Conservation (phyloP, 495 filamentous ascomycete genomes). For the Podospora tetraspora region DNA sequence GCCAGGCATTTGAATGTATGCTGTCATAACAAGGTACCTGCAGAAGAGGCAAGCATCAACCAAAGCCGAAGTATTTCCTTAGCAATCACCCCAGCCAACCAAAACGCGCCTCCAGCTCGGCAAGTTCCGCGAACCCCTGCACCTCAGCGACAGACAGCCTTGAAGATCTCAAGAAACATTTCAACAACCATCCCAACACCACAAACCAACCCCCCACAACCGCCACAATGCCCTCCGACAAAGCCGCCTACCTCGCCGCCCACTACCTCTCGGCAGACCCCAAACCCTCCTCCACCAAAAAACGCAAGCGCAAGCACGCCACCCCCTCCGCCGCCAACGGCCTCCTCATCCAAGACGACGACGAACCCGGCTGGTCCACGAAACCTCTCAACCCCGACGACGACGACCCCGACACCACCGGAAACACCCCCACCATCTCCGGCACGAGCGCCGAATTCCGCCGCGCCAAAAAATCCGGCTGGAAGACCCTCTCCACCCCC, state of each 20-base stretch:
- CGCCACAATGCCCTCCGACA: constrained; percentile 50
- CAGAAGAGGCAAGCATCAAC: neutral
- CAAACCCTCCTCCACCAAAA: constrained; percentile 62
- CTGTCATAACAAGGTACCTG: neutral
- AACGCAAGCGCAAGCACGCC: constrained; percentile 75
- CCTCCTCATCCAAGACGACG: constrained; percentile 88
- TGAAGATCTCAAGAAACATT: neutral
- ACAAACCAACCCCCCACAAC: neutral
- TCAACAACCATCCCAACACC: neutral
- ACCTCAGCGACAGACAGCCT: neutral
- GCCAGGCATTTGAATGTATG: neutral
- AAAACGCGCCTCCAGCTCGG: neutral
- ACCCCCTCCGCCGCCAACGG: constrained; percentile 47
- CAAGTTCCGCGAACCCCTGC: neutral
- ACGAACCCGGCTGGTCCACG: constrained; percentile 63
- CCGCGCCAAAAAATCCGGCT: constrained; percentile 67
- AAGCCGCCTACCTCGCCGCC: constrained; percentile 86
- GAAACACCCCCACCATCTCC: constrained; percentile 37
- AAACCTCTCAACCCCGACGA: constrained; percentile 39
- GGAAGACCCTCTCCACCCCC: constrained; percentile 63
- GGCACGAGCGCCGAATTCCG: constrained; percentile 65
- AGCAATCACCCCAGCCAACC: neutral
- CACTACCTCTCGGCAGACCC: constrained; percentile 82
- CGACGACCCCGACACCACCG: constrained; percentile 31
- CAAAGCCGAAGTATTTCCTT: neutral